A percentile compares a stretch with the other conserved stretches of the same genome.
Conservation (phyloP, 805 yeast genomes). For the Saccharomycopsis sp. region DNA sequence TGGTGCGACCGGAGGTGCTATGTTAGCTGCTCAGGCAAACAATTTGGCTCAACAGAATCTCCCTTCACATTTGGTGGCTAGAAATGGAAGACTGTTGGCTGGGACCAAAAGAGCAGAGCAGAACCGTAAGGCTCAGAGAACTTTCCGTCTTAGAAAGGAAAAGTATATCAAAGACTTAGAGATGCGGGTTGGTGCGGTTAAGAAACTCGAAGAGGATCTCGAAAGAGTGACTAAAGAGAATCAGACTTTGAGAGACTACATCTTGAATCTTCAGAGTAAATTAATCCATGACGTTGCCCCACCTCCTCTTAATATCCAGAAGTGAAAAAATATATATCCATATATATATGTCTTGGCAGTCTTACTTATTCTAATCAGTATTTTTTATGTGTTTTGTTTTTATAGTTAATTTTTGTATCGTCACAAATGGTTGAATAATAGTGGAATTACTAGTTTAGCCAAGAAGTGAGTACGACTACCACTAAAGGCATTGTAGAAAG, state of each 20-base stretch:
- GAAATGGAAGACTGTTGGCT: constrained; percentile 36
- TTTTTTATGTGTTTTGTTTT: neutral
- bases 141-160: constrained; percentile 82
- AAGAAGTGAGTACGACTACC: too few relatives aligned
- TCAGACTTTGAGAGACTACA: constrained; percentile 64
- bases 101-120: constrained; percentile 84
- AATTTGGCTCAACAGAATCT: constrained; percentile 1
- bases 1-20: constrained; percentile 17
- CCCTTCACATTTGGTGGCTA: constrained; percentile 6
- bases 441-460: too few relatives aligned
- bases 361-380: neutral
- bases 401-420: too few relatives aligned
- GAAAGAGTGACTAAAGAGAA: constrained; percentile 67
- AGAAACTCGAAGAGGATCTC: constrained; percentile 55
- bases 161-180: constrained; percentile 76
- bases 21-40: constrained; percentile 7
- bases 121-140: constrained; percentile 86
- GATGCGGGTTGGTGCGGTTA: constrained; percentile 55
- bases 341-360: neutral
- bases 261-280: constrained; percentile 61
- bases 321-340: constrained; percentile 1
- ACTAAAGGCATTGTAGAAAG: too few relatives aligned
- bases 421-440: too few relatives aligned
- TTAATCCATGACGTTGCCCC: constrained; percentile 43
- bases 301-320: constrained; percentile 32